Percentiles rank a stretch among this genome's conserved stretches.
These are phyloP conservation scores for Crassisporium funariophilum DNA, from an alignment of 768 basidiomycete genomes.

Conservation along the genomic window DNA sequence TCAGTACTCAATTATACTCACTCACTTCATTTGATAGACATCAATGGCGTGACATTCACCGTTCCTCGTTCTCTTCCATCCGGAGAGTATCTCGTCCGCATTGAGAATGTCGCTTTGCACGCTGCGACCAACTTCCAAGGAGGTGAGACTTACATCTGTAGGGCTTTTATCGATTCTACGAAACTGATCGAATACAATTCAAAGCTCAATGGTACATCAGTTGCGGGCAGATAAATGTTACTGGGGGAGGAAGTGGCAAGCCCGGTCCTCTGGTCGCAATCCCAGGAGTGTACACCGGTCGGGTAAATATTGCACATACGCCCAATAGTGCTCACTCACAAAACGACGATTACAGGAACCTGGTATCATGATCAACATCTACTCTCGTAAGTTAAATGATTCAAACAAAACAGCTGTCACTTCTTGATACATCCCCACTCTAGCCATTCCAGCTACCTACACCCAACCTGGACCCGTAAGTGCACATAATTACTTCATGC, in stretches of 20 bases:
- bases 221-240: constrained; percentile 22
- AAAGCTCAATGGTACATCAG: constrained; percentile 20
- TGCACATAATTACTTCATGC: not conserved
- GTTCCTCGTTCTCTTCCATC: constrained; percentile 3
- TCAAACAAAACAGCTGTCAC: too few species aligned
- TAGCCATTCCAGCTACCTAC: constrained; percentile 23
- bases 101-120: constrained; percentile 24
- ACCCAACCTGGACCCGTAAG: constrained; percentile 26
- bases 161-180: too few species aligned
- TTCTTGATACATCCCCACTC: not conserved
- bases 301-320: not conserved
- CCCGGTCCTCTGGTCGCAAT: constrained; percentile 8
- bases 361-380: constrained; percentile 26
- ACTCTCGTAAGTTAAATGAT: constrained; percentile 19
- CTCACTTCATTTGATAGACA: not conserved
- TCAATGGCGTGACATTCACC: constrained; percentile 8
- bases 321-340: not conserved
- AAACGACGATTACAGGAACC: constrained; percentile 13
- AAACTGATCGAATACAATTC: not conserved
- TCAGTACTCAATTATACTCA: not conserved
- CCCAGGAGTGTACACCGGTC: constrained; percentile 7
- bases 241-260: constrained; percentile 10
- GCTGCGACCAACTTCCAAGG: constrained; percentile 15
- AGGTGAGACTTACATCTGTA: not conserved
- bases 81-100: constrained; percentile 21